A percentile compares a stretch with the other conserved stretches of the same genome.
phyloP scores from a whole-genome alignment of 78 protist genomes.

The Protostelium mycophagum region DNA sequence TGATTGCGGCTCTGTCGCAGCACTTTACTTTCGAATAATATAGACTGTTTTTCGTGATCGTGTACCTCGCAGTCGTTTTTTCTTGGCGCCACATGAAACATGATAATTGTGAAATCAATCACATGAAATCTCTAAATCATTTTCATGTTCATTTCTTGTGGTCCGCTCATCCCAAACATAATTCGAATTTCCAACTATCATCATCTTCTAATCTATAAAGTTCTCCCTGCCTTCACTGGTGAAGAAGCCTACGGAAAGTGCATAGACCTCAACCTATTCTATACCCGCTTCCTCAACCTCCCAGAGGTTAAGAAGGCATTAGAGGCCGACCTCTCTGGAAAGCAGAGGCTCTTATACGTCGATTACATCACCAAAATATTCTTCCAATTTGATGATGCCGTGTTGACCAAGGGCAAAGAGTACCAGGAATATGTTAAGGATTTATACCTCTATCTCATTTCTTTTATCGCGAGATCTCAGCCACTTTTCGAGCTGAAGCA shows the following conservation, averaged over 20 bases:
- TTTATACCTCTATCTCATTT: constrained; percentile 12
- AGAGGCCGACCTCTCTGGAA: neutral
- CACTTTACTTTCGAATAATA: no score
- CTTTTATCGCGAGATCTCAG: constrained; percentile 44
- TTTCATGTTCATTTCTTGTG: neutral
- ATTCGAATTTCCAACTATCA: no score
- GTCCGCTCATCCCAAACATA: no score
- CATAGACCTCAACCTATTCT: constrained; percentile 51
- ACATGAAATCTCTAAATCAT: neutral
- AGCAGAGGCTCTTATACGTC: constrained; percentile 12
- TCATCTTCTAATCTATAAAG: constrained; percentile 4
- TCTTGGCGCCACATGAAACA: no score
- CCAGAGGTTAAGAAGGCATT: neutral
- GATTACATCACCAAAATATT: constrained; percentile 26
- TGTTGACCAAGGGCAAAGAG: constrained; percentile 8
- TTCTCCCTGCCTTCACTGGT: constrained; percentile 45
- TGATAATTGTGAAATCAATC: neutral
- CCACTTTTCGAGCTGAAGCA: constrained; percentile 23
- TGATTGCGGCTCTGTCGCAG: no score
- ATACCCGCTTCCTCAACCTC: constrained; percentile 33
- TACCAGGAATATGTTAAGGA: constrained; percentile 24
- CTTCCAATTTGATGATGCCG: constrained; percentile 36
- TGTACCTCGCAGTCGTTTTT: no score
- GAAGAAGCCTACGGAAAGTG: constrained; percentile 50
- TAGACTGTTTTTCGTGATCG: no score